These are phyloP conservation scores for Colletotrichum chrysophilum DNA, from an alignment of 2,329 filamentous ascomycete genomes.

Conservation along the genomic window DNA sequence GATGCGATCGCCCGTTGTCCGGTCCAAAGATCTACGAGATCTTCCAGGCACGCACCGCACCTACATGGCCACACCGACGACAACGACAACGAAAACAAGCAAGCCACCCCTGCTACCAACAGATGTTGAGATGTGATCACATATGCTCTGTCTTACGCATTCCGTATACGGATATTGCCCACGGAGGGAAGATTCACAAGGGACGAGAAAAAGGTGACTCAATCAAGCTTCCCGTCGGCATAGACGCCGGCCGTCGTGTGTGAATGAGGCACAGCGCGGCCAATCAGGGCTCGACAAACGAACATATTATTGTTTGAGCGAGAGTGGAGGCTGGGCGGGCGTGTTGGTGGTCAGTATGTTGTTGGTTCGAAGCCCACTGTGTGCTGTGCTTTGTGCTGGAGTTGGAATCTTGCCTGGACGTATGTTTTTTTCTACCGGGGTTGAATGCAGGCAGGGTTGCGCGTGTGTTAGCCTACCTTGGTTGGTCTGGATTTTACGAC, in stretches of 20 bases:
- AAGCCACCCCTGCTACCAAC: not conserved
- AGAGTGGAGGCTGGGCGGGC: not conserved
- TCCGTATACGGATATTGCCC: not conserved
- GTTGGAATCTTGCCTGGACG: not conserved
- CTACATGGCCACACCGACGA: not conserved
- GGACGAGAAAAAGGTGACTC: not conserved
- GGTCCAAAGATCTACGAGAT: not conserved
- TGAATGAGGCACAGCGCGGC: not conserved
- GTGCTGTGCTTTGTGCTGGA: not conserved
- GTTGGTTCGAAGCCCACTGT: not conserved
- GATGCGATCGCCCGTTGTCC: not conserved
- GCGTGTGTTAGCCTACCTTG: not conserved
- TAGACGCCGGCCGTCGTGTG: not conserved
- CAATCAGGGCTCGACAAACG: not conserved
- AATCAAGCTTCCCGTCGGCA: not conserved
- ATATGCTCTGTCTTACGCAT: not conserved
- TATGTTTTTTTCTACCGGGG: not conserved
- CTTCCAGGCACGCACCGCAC: not conserved
- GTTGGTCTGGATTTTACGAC: not conserved
- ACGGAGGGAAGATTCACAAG: not conserved
- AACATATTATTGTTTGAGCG: not conserved
- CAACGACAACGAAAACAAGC: not conserved
- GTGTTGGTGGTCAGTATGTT: not conserved
- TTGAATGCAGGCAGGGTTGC: not conserved
- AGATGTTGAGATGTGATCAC: not conserved